Base-by-base conservation (phyloP, 2,329 filamentous ascomycete genomes). In the Aureobasidium sp. region DNA sequence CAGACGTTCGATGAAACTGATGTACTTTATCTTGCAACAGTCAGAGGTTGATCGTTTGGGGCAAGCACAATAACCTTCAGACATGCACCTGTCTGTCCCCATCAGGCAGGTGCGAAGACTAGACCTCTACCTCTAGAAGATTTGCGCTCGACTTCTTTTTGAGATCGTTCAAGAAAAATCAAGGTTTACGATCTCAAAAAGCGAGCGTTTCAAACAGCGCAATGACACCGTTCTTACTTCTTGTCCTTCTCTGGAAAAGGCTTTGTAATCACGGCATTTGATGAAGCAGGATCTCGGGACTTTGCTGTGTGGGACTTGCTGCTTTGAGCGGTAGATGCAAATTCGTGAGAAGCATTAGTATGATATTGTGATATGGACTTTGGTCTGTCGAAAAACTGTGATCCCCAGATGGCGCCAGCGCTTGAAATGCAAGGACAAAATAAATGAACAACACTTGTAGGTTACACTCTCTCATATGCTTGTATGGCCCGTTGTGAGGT, bases 381-480 rank as follows among this genome's bases (percentile, higher is more conserved):
- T n/a, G 20, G 17, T 27, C n/a, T 42, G 20, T n/a, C 10, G 13
- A 36, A 42, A 46, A 27, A 9, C 32, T 37, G 42, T 39, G 36
- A 27, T n/a, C 42, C 37, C 32, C n/a, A 7, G 13, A 58, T 26
- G 34, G 42, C 55, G 55, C 55, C 55, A 29, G 42, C 55, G 55
- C 55, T 58, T 29, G 42, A 48, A 58, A 58, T 57, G 39, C 53
- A 57, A 57, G 15, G 13, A 46, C 29, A 44, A 48, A 58, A 58
- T 36, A 17, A 42, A 58, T 26, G 12, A 27, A 36, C 13, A 39
- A 48, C 10, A 5, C 29, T 13, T 29, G 42, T 48, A 9, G 55
- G n/a, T 32, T 48, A 58, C 10, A 58, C 42, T 29, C 42, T 36
- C n/a, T 48, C 55, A 12, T 37, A 58, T 20, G 42, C 32, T 23